A percentile compares a stretch with the other conserved stretches of the same genome.
Conservation (phyloP, 139 green algal genomes). For the Chlorella sp. region DNA sequence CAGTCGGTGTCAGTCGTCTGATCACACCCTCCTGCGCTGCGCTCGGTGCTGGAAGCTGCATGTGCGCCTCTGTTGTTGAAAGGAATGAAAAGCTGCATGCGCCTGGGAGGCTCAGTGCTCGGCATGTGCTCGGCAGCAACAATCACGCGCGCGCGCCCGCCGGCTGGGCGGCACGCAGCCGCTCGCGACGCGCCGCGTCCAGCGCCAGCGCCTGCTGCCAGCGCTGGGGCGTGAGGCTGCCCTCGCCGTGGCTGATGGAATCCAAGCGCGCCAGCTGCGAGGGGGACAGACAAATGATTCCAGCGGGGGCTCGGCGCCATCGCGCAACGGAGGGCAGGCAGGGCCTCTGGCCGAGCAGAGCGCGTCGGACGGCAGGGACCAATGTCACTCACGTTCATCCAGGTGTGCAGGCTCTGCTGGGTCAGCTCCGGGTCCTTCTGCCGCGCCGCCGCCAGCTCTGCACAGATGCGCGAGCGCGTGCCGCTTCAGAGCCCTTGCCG, state of each 20-base stretch:
- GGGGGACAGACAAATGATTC: neutral
- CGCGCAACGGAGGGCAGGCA: no score
- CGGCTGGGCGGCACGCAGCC: conserved; percentile 3
- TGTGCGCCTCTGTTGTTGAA: no score
- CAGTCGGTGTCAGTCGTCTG: no score
- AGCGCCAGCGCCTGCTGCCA: conserved; percentile 36
- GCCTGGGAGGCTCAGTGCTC: no score
- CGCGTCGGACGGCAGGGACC: no score
- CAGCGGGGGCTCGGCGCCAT: neutral
- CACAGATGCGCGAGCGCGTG: neutral
- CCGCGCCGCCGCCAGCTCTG: conserved; percentile 33
- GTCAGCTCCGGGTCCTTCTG: conserved; percentile 24
- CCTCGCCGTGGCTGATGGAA: conserved; percentile 45
- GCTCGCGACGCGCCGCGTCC: conserved; percentile 33
- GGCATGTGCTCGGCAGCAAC: neutral
- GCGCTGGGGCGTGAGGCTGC: conserved; percentile 24
- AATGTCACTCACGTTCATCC: conserved; percentile 39
- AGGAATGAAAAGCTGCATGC: no score
- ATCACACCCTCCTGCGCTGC: no score
- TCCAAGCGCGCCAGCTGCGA: conserved; percentile 44
- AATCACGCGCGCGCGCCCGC: neutral
- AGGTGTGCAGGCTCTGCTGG: conserved; percentile 38
- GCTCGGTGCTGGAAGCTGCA: no score
- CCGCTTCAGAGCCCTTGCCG: neutral
- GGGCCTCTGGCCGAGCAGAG: no score